A percentile compares a stretch with the other conserved stretches of the same genome.
phyloP scores from a whole-genome alignment of 768 basidiomycete genomes.

The Tricholoma matsutake region DNA sequence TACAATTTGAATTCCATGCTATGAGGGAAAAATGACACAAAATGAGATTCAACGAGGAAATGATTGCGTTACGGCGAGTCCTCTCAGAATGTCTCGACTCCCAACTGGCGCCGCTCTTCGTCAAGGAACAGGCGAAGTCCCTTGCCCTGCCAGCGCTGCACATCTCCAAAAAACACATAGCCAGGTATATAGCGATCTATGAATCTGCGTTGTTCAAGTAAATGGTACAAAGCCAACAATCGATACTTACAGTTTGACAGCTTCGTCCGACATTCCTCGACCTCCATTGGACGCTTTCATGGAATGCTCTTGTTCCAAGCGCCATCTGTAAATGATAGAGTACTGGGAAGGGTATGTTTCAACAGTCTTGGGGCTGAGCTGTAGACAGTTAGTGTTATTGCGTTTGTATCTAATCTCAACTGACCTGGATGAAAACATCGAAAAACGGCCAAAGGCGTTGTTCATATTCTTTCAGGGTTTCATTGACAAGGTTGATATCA shows the following conservation, averaged over 20 bases:
- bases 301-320: slow-evolving; percentile 33
- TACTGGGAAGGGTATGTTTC: slow-evolving; percentile 29
- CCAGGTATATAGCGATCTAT: slow-evolving; percentile 93
- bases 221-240: neutral
- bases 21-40: neutral
- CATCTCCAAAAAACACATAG: slow-evolving; percentile 81
- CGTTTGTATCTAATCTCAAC: slow-evolving; percentile 8
- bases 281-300: slow-evolving; percentile 80
- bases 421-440: slow-evolving; percentile 75
- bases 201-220: slow-evolving; percentile 47
- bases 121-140: slow-evolving; percentile 56
- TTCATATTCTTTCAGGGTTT: slow-evolving; percentile 54
- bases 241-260: slow-evolving; percentile 57
- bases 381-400: neutral
- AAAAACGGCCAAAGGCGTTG: slow-evolving; percentile 64
- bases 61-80: neutral
- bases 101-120: slow-evolving; percentile 45
- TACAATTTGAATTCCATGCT: neutral
- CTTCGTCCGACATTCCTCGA: slow-evolving; percentile 78
- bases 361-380: slow-evolving; percentile 23
- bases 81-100: slow-evolving; percentile 38
- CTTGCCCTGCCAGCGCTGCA: slow-evolving; percentile 33
- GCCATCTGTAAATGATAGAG: slow-evolving; percentile 79
- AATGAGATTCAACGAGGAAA: neutral
- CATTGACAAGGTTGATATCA: slow-evolving; percentile 64